Conservation (phyloP, 2,329 filamentous ascomycete species). For the Nakataea oryzae region DNA sequence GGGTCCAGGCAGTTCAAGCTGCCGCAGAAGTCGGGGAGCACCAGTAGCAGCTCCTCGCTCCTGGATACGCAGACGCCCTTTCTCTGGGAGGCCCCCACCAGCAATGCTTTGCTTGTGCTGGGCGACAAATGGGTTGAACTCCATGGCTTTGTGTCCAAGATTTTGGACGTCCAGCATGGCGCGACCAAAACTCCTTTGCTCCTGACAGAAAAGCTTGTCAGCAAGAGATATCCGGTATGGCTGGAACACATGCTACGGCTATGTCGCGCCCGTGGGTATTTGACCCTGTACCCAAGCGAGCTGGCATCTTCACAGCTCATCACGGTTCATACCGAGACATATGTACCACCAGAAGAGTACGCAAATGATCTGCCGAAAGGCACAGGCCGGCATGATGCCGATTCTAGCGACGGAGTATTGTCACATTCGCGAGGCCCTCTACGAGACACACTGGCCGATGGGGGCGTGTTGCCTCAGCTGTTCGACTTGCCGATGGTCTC, state of each 20-base stretch:
- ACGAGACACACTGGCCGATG: constrained; percentile 35
- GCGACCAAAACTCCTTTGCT: constrained; percentile 15
- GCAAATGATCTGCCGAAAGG: constrained; percentile 13
- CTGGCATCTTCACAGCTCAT: constrained; percentile 44
- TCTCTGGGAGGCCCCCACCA: constrained; percentile 76
- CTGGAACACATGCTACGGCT: constrained; percentile 70
- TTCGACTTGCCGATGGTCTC: constrained; percentile 47
- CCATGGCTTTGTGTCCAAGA: constrained; percentile 64
- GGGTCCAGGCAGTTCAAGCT: constrained; percentile 43
- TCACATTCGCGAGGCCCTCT: constrained; percentile 34
- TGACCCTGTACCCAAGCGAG: constrained; percentile 65
- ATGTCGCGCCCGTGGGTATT: constrained; percentile 66
- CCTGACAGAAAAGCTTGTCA: constrained; percentile 45
- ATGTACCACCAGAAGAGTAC: constrained; percentile 62
- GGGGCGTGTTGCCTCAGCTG: constrained; percentile 31
- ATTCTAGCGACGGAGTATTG: constrained; percentile 14
- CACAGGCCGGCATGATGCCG: constrained; percentile 13
- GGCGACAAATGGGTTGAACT: constrained; percentile 82
- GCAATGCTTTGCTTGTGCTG: constrained; percentile 71
- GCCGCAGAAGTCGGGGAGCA: constrained; percentile 16
- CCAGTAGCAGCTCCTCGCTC: constrained; percentile 7
- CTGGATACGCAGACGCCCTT: constrained; percentile 44
- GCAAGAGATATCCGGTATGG: constrained; percentile 63
- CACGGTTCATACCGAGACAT: constrained; percentile 70
- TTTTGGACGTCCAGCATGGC: constrained; percentile 35